Conservation (phyloP, 2,329 filamentous ascomycete genomes). For the Apiospora pterosperma region DNA sequence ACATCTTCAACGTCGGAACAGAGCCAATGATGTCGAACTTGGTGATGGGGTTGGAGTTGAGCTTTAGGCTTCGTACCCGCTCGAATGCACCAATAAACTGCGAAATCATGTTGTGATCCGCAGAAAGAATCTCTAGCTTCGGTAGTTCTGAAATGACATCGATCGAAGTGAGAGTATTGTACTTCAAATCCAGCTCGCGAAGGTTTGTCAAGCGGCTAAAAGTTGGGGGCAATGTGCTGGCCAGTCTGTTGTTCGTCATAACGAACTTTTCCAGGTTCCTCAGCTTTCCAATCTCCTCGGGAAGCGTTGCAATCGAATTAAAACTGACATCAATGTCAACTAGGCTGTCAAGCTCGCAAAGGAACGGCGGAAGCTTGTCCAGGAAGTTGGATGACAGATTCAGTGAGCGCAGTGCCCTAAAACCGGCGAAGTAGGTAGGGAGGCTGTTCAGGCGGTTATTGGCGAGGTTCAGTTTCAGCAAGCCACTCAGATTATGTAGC, state of each 20-base stretch:
- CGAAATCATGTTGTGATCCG: slow-evolving; percentile 90
- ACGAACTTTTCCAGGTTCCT: slow-evolving; percentile 82
- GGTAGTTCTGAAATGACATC: slow-evolving; percentile 82
- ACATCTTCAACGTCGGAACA: slow-evolving; percentile 75
- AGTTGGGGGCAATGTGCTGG: slow-evolving; percentile 67
- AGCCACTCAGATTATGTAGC: slow-evolving; percentile 67
- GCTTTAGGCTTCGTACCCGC: slow-evolving; percentile 75
- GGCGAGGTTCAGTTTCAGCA: slow-evolving; percentile 87
- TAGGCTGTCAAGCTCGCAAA: slow-evolving; percentile 77
- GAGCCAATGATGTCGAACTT: slow-evolving; percentile 80
- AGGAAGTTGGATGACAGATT: slow-evolving; percentile 95
- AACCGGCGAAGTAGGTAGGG: slow-evolving; percentile 78
- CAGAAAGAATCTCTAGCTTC: slow-evolving; percentile 80
- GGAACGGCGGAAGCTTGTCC: slow-evolving; percentile 76
- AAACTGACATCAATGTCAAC: slow-evolving; percentile 96
- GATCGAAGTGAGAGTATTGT: slow-evolving; percentile 85
- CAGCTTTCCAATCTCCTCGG: slow-evolving; percentile 74
- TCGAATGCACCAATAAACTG: slow-evolving; percentile 88
- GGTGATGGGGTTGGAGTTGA: slow-evolving; percentile 94
- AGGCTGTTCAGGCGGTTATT: slow-evolving; percentile 85
- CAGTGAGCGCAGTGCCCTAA: slow-evolving; percentile 73
- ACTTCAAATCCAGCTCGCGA: slow-evolving; percentile 90
- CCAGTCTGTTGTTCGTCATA: slow-evolving; percentile 91
- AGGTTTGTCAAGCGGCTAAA: slow-evolving; percentile 74
- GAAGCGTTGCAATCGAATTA: slow-evolving; percentile 79